A percentile compares a stretch with the other conserved stretches of the same genome.
Evolutionary conservation across 2,329 filamentous ascomycete species (phyloP).

Genomic region (Fusarium goolgardi): DNA sequence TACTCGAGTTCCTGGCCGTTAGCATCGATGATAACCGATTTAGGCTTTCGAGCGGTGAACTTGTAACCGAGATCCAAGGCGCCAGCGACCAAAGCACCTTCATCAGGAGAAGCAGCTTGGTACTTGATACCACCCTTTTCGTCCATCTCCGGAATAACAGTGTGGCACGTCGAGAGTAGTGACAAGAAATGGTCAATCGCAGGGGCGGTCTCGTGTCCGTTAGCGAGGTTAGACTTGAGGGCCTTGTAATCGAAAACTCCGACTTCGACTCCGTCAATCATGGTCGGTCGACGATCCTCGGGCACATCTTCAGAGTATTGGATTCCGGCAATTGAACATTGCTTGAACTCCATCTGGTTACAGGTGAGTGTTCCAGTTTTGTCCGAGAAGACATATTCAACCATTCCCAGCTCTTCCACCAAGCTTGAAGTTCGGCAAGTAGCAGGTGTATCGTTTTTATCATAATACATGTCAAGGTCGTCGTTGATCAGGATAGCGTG

Average conservation of each 20-base stretch:
- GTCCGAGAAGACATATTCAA: constrained; percentile 98
- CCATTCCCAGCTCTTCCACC: constrained; percentile 97
- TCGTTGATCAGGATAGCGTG: constrained; percentile 98
- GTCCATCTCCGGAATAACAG: constrained; percentile 91
- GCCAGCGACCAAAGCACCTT: constrained; percentile 95
- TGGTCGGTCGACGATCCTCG: constrained; percentile 84
- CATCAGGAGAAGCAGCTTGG: constrained; percentile 96
- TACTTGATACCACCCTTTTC: constrained; percentile 92
- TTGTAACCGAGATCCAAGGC: constrained; percentile 87
- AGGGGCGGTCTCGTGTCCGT: constrained; percentile 60
- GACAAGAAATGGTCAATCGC: constrained; percentile 84
- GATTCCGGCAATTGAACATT: constrained; percentile 91
- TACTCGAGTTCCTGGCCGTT: constrained; percentile 81
- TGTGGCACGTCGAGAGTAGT: constrained; percentile 91
- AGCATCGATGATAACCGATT: constrained; percentile 84
- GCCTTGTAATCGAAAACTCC: constrained; percentile 87
- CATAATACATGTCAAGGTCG: constrained; percentile 97
- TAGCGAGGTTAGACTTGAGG: constrained; percentile 75
- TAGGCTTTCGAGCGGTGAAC: constrained; percentile 90
- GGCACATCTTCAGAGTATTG: constrained; percentile 94
- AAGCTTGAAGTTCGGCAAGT: constrained; percentile 96
- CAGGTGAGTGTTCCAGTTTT: constrained; percentile 98
- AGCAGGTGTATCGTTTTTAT: constrained; percentile 92
- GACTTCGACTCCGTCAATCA: constrained; percentile 80
- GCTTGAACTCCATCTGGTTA: constrained; percentile 98